Conservation (phyloP, 73 alveolate species). For the Paramecium sexaurelia region DNA sequence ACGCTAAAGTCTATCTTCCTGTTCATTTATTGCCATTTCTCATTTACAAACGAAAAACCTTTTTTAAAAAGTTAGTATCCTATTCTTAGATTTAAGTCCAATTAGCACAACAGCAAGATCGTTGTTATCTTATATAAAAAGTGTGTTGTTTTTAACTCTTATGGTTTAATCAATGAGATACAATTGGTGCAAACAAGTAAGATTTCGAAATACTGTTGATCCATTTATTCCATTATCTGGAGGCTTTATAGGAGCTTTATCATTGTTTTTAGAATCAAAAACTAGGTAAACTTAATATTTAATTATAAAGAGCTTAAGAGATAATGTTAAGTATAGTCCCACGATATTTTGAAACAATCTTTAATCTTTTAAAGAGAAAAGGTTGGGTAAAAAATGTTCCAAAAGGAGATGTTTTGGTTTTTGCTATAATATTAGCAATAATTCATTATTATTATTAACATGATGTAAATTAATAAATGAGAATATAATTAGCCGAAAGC, state of each 20-base stretch:
- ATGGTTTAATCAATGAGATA: neutral
- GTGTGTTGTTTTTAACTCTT: neutral
- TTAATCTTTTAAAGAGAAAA: neutral
- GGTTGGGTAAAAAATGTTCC: neutral
- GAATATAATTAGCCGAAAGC: neutral
- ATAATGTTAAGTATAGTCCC: constrained; percentile 11
- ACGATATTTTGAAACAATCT: constrained; percentile 1
- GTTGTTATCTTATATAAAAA: neutral
- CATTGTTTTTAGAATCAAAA: constrained; percentile 16
- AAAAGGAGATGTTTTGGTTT: constrained; percentile 32
- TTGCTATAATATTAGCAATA: constrained; percentile 15
- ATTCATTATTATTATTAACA: constrained; percentile 18
- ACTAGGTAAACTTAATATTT: neutral
- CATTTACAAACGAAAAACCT: neutral
- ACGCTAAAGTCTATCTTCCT: constrained; percentile 47
- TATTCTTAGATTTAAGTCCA: neutral
- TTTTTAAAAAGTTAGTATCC: neutral
- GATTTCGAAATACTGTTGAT: constrained; percentile 9
- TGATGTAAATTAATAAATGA: neutral
- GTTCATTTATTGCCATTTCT: constrained; percentile 29
- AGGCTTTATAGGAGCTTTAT: neutral
- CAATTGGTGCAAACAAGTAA: constrained; percentile 24
- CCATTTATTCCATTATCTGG: constrained; percentile 2
- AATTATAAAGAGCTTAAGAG: neutral
- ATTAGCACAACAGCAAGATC: neutral